Evolutionary conservation across 2,329 filamentous ascomycete genomes (phyloP).

Genomic region (Blumeria hordei): DNA sequence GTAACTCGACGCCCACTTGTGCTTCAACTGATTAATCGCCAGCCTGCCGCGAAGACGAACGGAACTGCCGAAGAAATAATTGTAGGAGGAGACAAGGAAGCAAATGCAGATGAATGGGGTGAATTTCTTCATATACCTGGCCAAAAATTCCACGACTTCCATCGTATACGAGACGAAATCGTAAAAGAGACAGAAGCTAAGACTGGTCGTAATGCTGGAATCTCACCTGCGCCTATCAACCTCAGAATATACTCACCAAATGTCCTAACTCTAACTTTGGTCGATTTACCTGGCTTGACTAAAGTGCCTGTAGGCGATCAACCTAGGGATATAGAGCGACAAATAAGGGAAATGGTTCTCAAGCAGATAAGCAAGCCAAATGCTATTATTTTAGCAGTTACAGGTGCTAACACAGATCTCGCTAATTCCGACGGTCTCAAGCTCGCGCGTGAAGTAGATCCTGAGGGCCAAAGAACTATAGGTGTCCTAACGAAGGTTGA

Average conservation of each 20-base stretch:
- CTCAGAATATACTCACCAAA: conserved; percentile 96
- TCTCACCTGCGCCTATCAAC: conserved; percentile 92
- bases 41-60: conserved; percentile 42
- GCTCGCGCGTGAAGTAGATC: conserved; percentile 86
- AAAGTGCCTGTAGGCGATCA: conserved; percentile 94
- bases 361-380: conserved; percentile 98
- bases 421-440: conserved; percentile 97
- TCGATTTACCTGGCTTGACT: conserved; percentile 87
- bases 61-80: conserved; percentile 42
- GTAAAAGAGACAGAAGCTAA: conserved; percentile 89
- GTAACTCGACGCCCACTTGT: conserved; percentile 89
- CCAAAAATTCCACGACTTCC: conserved; percentile 94
- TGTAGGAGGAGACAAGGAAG: conserved; percentile 53
- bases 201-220: conserved; percentile 86
- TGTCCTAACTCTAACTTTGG: conserved; percentile 84
- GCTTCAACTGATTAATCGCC: conserved; percentile 89
- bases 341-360: conserved; percentile 93
- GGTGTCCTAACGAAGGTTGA: conserved; percentile 98
- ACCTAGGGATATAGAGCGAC: conserved; percentile 83
- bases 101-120: conserved; percentile 91
- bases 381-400: conserved; percentile 91
- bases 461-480: conserved; percentile 90
- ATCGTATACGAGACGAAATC: conserved; percentile 96
- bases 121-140: conserved; percentile 96
- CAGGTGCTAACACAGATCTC: conserved; percentile 89